Evolutionary conservation across 805 yeast species (phyloP), one percentile per base, ranked within the genome.

Genomic region (Metschnikowia shivogae): DNA sequence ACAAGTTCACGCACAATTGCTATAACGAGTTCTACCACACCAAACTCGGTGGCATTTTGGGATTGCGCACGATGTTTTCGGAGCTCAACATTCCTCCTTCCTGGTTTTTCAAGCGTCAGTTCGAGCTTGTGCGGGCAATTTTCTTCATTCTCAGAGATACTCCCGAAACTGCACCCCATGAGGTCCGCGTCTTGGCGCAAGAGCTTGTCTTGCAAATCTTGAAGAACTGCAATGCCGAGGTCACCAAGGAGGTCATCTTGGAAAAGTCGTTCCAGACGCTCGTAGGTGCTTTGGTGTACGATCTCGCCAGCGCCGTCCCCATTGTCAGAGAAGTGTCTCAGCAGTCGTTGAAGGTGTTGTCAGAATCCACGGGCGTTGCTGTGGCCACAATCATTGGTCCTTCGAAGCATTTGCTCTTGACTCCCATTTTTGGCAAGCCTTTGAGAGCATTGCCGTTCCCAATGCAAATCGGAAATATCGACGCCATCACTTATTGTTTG

Each of bases 391-490:
- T 95, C 55, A 82, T 95, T 64, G 79, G 82, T 4, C 90, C 92
- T 14, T 90, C 95, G 43, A 88, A 89, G 56, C 83, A 81, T 39
- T 80, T 90, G 22, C 69, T 95, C 26, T 67, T 93, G 38, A 86
- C 95, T 0, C 98, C 99, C 6, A 93, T 93, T 19, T 95, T 93
- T 70, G 96, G 96, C 3, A 93, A 93, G 60, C 99, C 99, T 0
- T 67, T 93, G 46, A 76, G 99, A 51, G 99, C 99, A 0, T 73
- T 93, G 49, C 99, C 99, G 0, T 93, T 95, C 68, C 93, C 96
- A 4, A 93, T 92, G 96, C 99, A 95, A 67, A 93, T 93, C 45
- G 99, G 99, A 31, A 90, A 93, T 62, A 90, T 93, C 49, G 98
- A 93, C 64, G 98, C 98, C 1, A 87, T 93, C n/a, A 83, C 96